Percentiles rank a stretch among this genome's conserved stretches.
Evolutionary conservation across 2,329 filamentous ascomycete genomes (phyloP).

Genomic region (Trichophyton schoenleinii): DNA sequence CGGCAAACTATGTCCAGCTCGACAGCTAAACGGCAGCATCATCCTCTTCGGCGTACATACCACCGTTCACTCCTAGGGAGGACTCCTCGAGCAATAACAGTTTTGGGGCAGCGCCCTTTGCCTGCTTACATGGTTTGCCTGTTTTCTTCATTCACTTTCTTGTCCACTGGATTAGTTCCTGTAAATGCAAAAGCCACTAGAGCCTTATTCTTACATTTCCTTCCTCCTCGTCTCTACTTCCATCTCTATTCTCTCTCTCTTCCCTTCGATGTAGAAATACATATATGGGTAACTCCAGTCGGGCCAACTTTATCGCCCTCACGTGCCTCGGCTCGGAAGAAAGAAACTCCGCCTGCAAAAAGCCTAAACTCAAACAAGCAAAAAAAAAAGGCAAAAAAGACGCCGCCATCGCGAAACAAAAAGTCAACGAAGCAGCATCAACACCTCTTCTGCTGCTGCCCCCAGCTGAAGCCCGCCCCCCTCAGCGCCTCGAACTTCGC

Average conservation of each 20-base stretch:
- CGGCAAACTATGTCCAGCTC: conserved; percentile 39
- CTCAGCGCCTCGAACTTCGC: not conserved
- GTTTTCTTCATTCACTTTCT: not conserved
- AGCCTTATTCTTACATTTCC: not conserved
- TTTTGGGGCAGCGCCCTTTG: conserved; percentile 1
- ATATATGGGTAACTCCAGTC: too few relatives aligned
- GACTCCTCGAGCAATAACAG: not conserved
- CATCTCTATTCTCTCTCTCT: not conserved
- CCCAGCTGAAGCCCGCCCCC: not conserved
- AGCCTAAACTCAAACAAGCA: not conserved
- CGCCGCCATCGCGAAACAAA: not conserved
- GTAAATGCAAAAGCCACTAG: conserved; percentile 1
- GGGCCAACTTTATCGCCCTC: not conserved
- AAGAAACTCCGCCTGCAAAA: not conserved
- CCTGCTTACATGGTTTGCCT: not conserved
- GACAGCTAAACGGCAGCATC: conserved; percentile 20
- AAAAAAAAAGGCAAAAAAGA: not conserved
- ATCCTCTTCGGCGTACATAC: not conserved
- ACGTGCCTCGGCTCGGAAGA: not conserved
- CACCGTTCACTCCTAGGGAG: not conserved
- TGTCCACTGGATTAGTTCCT: conserved; percentile 1
- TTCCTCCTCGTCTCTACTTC: not conserved
- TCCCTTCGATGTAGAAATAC: not conserved
- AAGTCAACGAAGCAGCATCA: not conserved
- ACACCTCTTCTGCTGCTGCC: not conserved